Evolutionary conservation across 2,329 filamentous ascomycete species (phyloP), one percentile per base, ranked within the genome.

Genomic region (Hypoxylon sp.): DNA sequence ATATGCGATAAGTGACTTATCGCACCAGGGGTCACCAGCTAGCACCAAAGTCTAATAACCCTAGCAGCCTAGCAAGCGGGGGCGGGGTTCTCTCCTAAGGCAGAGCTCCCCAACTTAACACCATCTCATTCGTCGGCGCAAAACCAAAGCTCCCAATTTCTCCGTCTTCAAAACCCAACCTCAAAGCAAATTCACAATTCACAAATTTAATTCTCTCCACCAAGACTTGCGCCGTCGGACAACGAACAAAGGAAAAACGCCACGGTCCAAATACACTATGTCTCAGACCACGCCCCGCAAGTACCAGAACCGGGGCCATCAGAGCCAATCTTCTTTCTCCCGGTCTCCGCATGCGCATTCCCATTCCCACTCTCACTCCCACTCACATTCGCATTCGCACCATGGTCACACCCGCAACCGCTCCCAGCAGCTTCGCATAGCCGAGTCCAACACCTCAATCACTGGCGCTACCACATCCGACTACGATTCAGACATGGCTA

Each of bases 401-500:
- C 41, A 37, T 78, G 78, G 59, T 54, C 80, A 84, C 54, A 75
- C 78, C 8, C 67, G 74, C 30, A 74, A 67, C 30, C 62, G 71
- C 48, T 76, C 75, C 5, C 74, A 72, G 34, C 74, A 75, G 39
- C 68, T 74, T 2, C 73, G 74, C 11, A 11, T 41, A 41, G 69
- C 64, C 7, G 69, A 75, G 54, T 63, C 63, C 34, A 63, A 67
- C 25, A 59, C 74, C 37, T 78, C 81, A 25, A 23, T n/a, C 47
- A 25, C 12, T 63, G 79, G 78, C 43, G 29, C 41, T 14, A 57
- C 30, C 6, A 41, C 41, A 1, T 37, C 53, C 2, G 88, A 91
- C 78, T 90, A 91, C 80, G 88, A 91, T 73, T 90, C 88, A 66
- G 89, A 91, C 76, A 85, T 84, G 19, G 83, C 82, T 30, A 78